A percentile compares a stretch with the other conserved stretches of the same genome.
These are phyloP conservation scores for Ceratobasidium sp. DNA, from an alignment of 1,284 basidiomycete genomes.

Conservation along the genomic window DNA sequence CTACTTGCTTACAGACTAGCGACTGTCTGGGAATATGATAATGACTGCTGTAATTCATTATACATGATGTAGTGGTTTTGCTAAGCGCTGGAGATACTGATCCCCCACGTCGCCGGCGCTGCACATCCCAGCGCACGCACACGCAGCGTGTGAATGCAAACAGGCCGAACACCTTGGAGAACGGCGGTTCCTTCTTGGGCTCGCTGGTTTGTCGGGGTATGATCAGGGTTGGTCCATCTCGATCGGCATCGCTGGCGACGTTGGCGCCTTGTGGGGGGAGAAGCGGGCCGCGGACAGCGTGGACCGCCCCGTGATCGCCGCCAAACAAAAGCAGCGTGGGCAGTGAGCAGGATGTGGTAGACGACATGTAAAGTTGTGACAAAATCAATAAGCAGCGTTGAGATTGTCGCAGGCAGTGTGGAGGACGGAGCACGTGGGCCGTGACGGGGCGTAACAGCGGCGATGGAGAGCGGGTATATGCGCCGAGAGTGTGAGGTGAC, in stretches of 20 bases:
- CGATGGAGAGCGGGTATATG: conserved; percentile 4
- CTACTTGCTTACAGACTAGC: no score
- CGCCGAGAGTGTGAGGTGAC: background rate
- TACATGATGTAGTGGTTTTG: no score
- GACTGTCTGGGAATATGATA: no score
- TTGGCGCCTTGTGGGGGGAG: background rate
- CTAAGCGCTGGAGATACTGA: no score
- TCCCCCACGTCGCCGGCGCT: background rate
- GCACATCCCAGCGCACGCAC: background rate
- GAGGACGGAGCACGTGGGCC: background rate
- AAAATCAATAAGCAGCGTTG: background rate
- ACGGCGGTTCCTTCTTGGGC: conserved; percentile 11
- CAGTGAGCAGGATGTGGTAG: no score
- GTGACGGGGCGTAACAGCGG: background rate
- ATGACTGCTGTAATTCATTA: no score
- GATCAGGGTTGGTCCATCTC: conserved; percentile 8
- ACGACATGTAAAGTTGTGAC: no score
- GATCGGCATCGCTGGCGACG: conserved; percentile 16
- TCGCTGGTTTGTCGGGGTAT: conserved; percentile 23
- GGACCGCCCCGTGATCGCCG: no score
- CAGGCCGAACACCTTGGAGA: background rate
- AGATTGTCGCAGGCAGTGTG: background rate
- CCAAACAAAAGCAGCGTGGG: no score
- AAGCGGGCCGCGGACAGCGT: no score
- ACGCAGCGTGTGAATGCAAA: conserved; percentile 19